These are phyloP conservation scores for Hymenoscyphus albidus DNA, from an alignment of 2,329 filamentous ascomycete species.

Conservation along the genomic window DNA sequence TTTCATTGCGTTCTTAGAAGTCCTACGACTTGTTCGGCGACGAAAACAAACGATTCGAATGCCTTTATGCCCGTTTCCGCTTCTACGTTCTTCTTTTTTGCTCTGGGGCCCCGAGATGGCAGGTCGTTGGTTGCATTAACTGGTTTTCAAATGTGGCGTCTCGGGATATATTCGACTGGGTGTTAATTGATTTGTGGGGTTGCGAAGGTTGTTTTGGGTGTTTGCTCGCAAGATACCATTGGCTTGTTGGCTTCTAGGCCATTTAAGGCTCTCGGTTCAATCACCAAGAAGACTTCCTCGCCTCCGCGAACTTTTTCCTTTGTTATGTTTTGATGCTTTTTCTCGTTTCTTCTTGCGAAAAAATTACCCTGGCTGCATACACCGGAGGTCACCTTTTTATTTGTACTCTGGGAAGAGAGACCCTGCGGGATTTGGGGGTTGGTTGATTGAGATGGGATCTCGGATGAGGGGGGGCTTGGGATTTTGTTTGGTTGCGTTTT, in stretches of 20 bases:
- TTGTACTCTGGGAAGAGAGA: not conserved
- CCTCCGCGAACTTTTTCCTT: not conserved
- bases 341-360: constrained; percentile 14
- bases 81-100: constrained; percentile 22
- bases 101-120: constrained; percentile 14
- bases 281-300: not conserved
- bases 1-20: constrained; percentile 30
- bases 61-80: constrained; percentile 31
- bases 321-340: constrained; percentile 6
- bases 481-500: not conserved
- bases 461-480: not conserved
- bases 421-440: not conserved
- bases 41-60: constrained; percentile 32
- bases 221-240: constrained; percentile 11
- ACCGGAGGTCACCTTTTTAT: constrained; percentile 18
- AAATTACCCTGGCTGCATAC: constrained; percentile 28
- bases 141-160: constrained; percentile 24
- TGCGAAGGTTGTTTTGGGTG: constrained; percentile 15
- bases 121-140: constrained; percentile 28
- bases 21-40: constrained; percentile 30
- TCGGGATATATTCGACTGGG: constrained; percentile 10
- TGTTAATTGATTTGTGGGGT: constrained; percentile 15
- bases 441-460: not conserved
- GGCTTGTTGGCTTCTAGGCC: constrained; percentile 3
- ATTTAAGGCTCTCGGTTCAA: constrained; percentile 13